Conservation (phyloP, 768 basidiomycete species). For the Tricholoma matsutake region DNA sequence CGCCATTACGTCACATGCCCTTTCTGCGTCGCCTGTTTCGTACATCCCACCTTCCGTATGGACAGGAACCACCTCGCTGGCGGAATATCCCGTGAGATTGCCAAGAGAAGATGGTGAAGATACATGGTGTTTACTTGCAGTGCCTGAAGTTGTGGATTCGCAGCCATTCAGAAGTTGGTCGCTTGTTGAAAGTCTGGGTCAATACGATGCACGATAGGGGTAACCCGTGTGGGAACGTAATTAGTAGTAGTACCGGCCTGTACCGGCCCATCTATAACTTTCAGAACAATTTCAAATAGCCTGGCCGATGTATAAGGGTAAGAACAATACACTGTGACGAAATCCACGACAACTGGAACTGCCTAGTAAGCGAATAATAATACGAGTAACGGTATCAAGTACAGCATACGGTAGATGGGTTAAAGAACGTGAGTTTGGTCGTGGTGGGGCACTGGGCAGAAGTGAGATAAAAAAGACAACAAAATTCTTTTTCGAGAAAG, state of each 20-base stretch:
- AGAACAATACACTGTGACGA: not conserved
- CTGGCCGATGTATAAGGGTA: not conserved
- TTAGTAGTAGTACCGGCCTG: not conserved
- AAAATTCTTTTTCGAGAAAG: not conserved
- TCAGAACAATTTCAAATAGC: not conserved
- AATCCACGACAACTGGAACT: not conserved
- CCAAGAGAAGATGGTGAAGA: slow-evolving; percentile 53
- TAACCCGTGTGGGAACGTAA: slow-evolving; percentile 5
- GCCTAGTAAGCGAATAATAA: not conserved
- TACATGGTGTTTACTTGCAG: slow-evolving; percentile 43
- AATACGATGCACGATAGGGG: slow-evolving; percentile 31
- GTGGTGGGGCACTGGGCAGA: not conserved
- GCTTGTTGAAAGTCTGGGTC: slow-evolving; percentile 24
- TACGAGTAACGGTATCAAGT: not conserved
- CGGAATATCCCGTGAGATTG: slow-evolving; percentile 33
- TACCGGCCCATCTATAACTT: not conserved
- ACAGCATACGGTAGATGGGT: not conserved
- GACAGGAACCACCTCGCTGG: slow-evolving; percentile 4
- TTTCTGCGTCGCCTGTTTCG: slow-evolving; percentile 46
- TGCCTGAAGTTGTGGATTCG: slow-evolving; percentile 13
- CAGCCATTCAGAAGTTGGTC: slow-evolving; percentile 31
- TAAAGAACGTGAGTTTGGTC: not conserved
- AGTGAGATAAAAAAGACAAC: not conserved
- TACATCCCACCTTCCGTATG: slow-evolving; percentile 37
- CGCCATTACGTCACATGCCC: slow-evolving; percentile 42